Conservation (phyloP, 140 eudicot species). For the Bidens hawaiensis region DNA sequence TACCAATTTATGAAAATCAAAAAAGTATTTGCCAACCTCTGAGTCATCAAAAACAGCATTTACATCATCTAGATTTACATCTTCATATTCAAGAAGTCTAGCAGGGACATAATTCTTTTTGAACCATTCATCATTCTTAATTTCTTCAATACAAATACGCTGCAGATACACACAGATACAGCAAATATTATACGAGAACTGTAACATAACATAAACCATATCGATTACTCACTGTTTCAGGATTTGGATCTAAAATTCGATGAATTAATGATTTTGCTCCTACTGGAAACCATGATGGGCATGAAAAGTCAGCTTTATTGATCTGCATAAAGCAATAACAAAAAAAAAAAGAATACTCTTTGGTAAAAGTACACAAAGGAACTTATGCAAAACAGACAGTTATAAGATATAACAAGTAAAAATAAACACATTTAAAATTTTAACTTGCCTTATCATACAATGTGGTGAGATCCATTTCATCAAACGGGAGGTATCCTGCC, state of each 20-base stretch:
- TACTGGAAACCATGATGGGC: slow-evolving; percentile 87
- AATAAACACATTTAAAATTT: neutral
- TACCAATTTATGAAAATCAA: slow-evolving; percentile 7
- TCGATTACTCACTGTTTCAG: slow-evolving; percentile 66
- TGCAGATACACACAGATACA: slow-evolving; percentile 31
- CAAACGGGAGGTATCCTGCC: slow-evolving; percentile 99
- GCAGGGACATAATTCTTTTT: slow-evolving; percentile 75
- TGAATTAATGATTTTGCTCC: slow-evolving; percentile 94
- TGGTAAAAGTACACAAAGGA: slow-evolving; percentile 5
- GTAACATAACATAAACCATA: neutral
- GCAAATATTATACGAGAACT: slow-evolving; percentile 10
- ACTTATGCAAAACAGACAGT: slow-evolving; percentile 3
- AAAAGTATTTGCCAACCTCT: slow-evolving; percentile 52
- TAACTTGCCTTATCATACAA: slow-evolving; percentile 82
- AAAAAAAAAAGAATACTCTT: neutral
- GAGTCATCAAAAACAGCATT: slow-evolving; percentile 95
- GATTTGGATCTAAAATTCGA: slow-evolving; percentile 88
- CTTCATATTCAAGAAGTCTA: slow-evolving; percentile 78
- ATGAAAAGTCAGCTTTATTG: slow-evolving; percentile 76
- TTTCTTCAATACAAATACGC: slow-evolving; percentile 89
- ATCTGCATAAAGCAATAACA: slow-evolving; percentile 48
- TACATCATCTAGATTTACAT: slow-evolving; percentile 87
- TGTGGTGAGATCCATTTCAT: slow-evolving; percentile 92
- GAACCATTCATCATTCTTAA: slow-evolving; percentile 93
- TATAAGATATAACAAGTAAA: neutral